Evolutionary conservation across 495 filamentous ascomycete genomes (phyloP), one percentile per base, ranked within the genome.

Genomic region (Melanomma pulvis-pyrius): DNA sequence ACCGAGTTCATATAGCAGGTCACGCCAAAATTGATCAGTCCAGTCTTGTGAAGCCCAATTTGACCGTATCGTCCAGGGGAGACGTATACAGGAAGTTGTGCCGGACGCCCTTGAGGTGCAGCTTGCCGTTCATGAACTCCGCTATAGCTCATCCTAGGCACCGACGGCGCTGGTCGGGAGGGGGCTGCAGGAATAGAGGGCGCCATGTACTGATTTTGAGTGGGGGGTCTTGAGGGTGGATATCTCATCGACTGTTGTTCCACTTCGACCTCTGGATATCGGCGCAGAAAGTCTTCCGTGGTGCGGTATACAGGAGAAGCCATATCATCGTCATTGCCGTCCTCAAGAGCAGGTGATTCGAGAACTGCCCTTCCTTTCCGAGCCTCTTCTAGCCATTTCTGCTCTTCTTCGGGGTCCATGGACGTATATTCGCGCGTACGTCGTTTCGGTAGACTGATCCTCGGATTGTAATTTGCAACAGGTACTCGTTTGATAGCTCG

Each of bases 1-100:
- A 87, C 88, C 15, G 90, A 85, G 78, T 97, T 97, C 84, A 93
- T 92, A 73, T 94, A 99, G 76, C 94, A 99, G 7, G 86, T 90
- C 12, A 89, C 87, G 11, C 89, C 87, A 25, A 90, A 87, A 70
- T 96, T 97, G 44, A 84, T 74, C 8, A 98, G 82, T 1, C 94
- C 96, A 3, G 91, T 93, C 29, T 72, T 68, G 70, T 74, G 77
- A 66, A 74, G 63, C 47, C 73, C 58, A 47, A 70, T 76, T 12
- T 81, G 81, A 0, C 84, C 83, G 67, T 88, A 79, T 65, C 86
- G 82, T 19, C 82, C 76, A 15, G 78, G 71, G 15, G 73, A 58
- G 12, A 77, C 66, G 58, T 79, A 80, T n/a, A 71, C 60, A 2
- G 74, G 34, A 74, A 82, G 64, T 71, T 82, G 46, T 76, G 34